Conservation (phyloP, 2,329 filamentous ascomycete species). For the Didymellaceae sp. region DNA sequence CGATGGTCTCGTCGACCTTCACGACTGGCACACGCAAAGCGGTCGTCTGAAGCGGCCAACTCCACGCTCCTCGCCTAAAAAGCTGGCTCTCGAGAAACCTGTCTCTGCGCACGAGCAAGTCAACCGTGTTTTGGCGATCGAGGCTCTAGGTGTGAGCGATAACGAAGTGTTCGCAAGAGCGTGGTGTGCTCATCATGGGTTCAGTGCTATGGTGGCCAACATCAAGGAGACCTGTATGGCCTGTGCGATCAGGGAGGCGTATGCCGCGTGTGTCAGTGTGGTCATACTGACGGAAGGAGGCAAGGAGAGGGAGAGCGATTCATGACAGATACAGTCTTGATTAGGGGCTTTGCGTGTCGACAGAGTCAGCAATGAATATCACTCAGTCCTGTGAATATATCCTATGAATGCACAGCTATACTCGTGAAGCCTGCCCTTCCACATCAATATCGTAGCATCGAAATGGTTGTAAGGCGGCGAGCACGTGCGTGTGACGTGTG, state of each 20-base stretch:
- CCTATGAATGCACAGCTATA: constrained; percentile 38
- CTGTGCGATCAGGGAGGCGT: constrained; percentile 77
- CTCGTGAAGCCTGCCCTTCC: background rate
- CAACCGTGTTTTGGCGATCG: constrained; percentile 72
- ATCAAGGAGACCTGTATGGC: constrained; percentile 73
- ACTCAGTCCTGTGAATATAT: constrained; percentile 32
- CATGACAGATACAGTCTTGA: constrained; percentile 15
- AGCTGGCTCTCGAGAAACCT: constrained; percentile 31
- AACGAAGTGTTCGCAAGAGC: constrained; percentile 79
- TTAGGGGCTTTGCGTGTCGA: no score
- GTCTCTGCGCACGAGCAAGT: constrained; percentile 45
- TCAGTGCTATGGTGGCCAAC: constrained; percentile 74
- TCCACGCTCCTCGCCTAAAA: constrained; percentile 42
- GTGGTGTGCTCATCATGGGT: constrained; percentile 78
- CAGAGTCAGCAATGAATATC: constrained; percentile 7
- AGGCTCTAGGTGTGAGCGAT: constrained; percentile 74
- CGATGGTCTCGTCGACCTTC: constrained; percentile 66
- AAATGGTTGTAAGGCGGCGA: background rate
- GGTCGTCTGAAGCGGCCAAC: constrained; percentile 38
- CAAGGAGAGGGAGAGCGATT: constrained; percentile 55
- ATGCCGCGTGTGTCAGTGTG: constrained; percentile 74
- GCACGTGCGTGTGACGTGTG: constrained; percentile 22
- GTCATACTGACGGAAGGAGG: constrained; percentile 66
- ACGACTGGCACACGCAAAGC: constrained; percentile 65
- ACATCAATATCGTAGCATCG: no score